Evolutionary conservation across 23 red algal species (phyloP).

Genomic region (Gracilaria domingensis): DNA sequence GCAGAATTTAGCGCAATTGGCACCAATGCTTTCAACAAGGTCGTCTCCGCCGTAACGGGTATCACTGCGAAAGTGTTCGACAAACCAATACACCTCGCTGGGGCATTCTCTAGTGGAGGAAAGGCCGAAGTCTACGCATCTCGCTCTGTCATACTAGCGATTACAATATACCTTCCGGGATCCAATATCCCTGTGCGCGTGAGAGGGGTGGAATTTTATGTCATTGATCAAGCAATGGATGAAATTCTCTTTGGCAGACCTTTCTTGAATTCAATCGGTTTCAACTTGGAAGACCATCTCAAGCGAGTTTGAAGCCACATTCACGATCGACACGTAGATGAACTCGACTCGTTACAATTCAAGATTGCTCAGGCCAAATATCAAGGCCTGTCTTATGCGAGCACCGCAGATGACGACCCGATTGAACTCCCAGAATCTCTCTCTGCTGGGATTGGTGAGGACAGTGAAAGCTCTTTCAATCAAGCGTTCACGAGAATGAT

Average conservation of each 20-base stretch:
- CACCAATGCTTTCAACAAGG: neutral
- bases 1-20: slow-evolving; percentile 29
- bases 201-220: too few relatives aligned
- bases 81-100: slow-evolving; percentile 3
- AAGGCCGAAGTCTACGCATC: neutral
- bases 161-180: slow-evolving; percentile 13
- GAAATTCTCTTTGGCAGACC: slow-evolving; percentile 23
- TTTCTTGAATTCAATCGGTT: slow-evolving; percentile 24
- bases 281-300: too few relatives aligned
- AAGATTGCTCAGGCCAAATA: slow-evolving; percentile 11
- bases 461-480: too few relatives aligned
- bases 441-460: too few relatives aligned
- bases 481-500: too few relatives aligned
- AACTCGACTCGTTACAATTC: neutral
- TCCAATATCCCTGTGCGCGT: slow-evolving; percentile 38
- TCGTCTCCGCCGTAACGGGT: neutral
- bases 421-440: too few relatives aligned
- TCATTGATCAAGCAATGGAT: slow-evolving; percentile 9
- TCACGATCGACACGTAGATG: too few relatives aligned
- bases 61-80: too few relatives aligned
- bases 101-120: neutral
- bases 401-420: slow-evolving; percentile 14
- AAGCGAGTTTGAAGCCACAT: too few relatives aligned
- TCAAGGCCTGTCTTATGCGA: neutral
- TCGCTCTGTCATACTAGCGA: neutral